phyloP scores from a whole-genome alignment of 208 protist genomes.

The Endotrypanum monterogeii region DNA sequence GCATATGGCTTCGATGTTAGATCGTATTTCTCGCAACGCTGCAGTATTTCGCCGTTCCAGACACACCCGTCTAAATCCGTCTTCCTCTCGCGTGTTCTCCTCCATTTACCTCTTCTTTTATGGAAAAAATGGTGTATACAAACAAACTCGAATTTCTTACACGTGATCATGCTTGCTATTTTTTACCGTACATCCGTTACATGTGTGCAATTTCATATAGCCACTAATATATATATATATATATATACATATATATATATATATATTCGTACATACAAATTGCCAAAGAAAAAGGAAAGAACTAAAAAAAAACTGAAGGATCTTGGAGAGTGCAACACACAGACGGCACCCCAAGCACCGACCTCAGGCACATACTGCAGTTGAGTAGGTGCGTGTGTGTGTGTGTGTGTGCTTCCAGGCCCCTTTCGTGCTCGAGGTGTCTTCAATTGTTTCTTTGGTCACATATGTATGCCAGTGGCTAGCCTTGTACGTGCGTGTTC shows the following conservation, averaged over 20 bases:
- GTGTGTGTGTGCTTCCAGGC: conserved; percentile 1
- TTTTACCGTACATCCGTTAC: too few species aligned
- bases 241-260: not conserved
- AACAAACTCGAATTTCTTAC: too few species aligned
- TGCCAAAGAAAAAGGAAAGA: not conserved
- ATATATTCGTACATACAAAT: not conserved
- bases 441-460: not conserved
- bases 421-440: not conserved
- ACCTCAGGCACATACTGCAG: not conserved
- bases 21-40: too few species aligned
- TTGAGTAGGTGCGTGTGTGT: not conserved
- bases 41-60: too few species aligned
- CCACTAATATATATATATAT: not conserved
- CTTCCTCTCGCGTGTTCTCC: too few species aligned
- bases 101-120: too few species aligned
- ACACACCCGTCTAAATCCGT: too few species aligned
- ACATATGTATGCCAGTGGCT: not conserved
- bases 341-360: not conserved
- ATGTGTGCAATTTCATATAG: too few species aligned
- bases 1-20: too few species aligned
- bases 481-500: not conserved
- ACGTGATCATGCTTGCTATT: too few species aligned
- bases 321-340: not conserved
- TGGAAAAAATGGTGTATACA: too few species aligned
- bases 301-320: conserved; percentile 1